phyloP scores from a whole-genome alignment of 768 basidiomycete species.

The Lactifluus hygrophoroides region DNA sequence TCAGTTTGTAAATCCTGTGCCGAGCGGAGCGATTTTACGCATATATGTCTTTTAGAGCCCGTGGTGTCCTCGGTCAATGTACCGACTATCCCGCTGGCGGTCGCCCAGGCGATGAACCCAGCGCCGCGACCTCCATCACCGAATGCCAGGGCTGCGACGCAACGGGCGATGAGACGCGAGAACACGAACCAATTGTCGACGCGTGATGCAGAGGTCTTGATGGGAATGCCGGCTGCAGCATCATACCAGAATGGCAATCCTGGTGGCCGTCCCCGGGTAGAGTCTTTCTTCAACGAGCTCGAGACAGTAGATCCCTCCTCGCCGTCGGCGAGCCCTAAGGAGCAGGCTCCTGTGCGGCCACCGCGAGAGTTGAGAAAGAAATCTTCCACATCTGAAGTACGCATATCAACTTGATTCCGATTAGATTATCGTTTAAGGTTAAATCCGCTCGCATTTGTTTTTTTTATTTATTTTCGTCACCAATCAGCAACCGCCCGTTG shows the following conservation, averaged over 20 bases:
- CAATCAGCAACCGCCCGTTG: slow-evolving; percentile 26
- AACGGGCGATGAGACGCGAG: slow-evolving; percentile 77
- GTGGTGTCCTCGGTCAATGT: slow-evolving; percentile 96
- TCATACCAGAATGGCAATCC: slow-evolving; percentile 25
- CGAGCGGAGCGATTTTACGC: neutral
- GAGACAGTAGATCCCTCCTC: slow-evolving; percentile 4
- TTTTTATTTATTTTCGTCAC: neutral
- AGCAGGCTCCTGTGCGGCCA: slow-evolving; percentile 43
- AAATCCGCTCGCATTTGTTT: slow-evolving; percentile 2
- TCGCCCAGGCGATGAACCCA: slow-evolving; percentile 95
- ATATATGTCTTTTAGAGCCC: slow-evolving; percentile 61
- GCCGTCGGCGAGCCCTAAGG: slow-evolving; percentile 19
- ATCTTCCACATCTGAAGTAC: slow-evolving; percentile 25
- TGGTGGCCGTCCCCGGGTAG: slow-evolving; percentile 35
- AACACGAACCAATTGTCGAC: slow-evolving; percentile 76
- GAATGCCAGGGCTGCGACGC: slow-evolving; percentile 75
- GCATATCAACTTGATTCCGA: neutral
- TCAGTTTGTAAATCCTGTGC: neutral
- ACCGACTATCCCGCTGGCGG: slow-evolving; percentile 88
- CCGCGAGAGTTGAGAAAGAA: slow-evolving; percentile 52
- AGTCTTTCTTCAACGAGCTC: slow-evolving; percentile 44
- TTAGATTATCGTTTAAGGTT: neutral
- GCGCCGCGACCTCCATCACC: slow-evolving; percentile 94
- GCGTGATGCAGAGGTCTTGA: slow-evolving; percentile 65
- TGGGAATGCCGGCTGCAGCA: slow-evolving; percentile 47